phyloP scores from a whole-genome alignment of 2,329 filamentous ascomycete genomes.

The Metarhizium anisopliae region DNA sequence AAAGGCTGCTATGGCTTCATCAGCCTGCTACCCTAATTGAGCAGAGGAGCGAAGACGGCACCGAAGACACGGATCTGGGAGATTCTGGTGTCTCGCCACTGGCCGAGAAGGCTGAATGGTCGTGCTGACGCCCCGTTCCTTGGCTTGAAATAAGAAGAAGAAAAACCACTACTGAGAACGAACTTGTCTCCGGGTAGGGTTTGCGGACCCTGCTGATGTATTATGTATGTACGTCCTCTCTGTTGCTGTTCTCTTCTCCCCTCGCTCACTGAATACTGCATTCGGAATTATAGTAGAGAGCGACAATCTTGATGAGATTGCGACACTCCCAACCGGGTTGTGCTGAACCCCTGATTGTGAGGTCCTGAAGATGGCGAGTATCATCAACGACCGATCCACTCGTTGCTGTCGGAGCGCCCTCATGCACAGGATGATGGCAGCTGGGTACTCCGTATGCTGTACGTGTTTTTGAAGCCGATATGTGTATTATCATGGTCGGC shows the following conservation, averaged over 20 bases:
- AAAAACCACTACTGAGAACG: too few species aligned
- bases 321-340: background rate
- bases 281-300: too few species aligned
- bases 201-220: too few species aligned
- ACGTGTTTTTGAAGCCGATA: constrained; percentile 2
- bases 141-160: too few species aligned
- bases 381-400: too few species aligned
- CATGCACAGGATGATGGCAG: background rate
- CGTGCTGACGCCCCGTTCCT: too few species aligned
- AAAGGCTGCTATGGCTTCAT: too few species aligned
- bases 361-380: too few species aligned
- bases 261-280: background rate
- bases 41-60: constrained; percentile 5
- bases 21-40: background rate
- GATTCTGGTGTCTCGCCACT: background rate
- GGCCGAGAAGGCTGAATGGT: too few species aligned
- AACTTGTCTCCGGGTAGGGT: too few species aligned
- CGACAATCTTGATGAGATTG: background rate
- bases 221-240: too few species aligned
- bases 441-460: background rate
- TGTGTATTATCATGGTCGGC: background rate
- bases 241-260: background rate
- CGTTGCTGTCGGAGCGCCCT: too few species aligned
- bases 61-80: constrained; percentile 24
- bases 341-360: background rate